Evolutionary conservation across 257 asterid species (phyloP).

Genomic region (Parsonsia alboflavescens): DNA sequence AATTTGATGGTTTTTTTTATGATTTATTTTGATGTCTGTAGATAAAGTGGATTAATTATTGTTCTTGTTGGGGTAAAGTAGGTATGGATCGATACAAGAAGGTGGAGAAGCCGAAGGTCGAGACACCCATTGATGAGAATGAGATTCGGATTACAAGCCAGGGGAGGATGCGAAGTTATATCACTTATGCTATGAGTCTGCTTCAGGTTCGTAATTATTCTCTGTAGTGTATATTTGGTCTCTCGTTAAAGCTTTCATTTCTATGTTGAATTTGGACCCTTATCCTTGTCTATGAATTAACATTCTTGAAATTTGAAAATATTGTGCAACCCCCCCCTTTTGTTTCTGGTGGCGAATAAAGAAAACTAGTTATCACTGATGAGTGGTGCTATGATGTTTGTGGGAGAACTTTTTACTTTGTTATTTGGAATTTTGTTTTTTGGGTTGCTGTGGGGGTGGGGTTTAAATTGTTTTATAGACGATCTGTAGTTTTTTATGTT

Average conservation of each 20-base stretch:
- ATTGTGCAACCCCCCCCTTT: too few relatives aligned
- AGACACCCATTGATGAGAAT: slow-evolving; percentile 53
- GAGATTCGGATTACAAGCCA: slow-evolving; percentile 76
- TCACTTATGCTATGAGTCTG: slow-evolving; percentile 54
- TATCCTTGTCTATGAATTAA: not conserved
- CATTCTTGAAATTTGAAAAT: not conserved
- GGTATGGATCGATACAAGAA: slow-evolving; percentile 69
- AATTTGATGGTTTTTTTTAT: not conserved
- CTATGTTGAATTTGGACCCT: not conserved
- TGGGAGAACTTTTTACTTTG: too few relatives aligned
- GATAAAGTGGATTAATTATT: not conserved
- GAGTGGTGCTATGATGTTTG: too few relatives aligned
- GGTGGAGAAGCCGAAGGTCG: slow-evolving; percentile 65
- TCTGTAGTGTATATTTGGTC: not conserved
- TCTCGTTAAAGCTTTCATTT: not conserved
- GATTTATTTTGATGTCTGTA: too few relatives aligned
- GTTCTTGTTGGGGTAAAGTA: not conserved
- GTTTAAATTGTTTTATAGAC: not conserved
- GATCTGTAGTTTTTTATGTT: not conserved
- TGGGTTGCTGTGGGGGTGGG: not conserved
- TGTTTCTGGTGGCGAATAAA: too few relatives aligned
- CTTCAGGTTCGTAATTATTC: slow-evolving; percentile 31
- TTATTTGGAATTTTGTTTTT: not conserved
- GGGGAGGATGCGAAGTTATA: slow-evolving; percentile 69
- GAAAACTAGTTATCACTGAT: too few relatives aligned